Evolutionary conservation across 805 yeast species (phyloP).

Genomic region (Ogataea sp.): DNA sequence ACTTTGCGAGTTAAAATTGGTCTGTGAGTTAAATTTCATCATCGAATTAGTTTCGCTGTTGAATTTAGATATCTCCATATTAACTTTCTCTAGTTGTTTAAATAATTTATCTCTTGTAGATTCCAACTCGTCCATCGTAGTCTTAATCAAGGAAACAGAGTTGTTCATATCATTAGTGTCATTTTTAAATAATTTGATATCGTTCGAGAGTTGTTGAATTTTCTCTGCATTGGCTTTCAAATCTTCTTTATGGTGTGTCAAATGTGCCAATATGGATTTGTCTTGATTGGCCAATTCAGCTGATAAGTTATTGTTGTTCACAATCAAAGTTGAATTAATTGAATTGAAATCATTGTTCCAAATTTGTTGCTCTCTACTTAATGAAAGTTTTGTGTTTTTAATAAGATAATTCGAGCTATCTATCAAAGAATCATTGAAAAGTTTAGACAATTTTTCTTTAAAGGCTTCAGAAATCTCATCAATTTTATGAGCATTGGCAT

Average conservation of each 20-base stretch:
- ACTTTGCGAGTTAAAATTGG: neutral
- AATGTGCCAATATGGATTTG: neutral
- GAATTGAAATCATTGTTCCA: neutral
- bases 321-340: neutral
- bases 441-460: neutral
- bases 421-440: neutral
- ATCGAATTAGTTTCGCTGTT: neutral
- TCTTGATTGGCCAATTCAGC: neutral
- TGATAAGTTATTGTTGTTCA: neutral
- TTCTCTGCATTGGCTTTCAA: neutral
- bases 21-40: neutral
- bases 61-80: neutral
- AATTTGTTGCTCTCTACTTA: neutral
- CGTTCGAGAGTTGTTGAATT: neutral
- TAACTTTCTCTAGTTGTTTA: neutral
- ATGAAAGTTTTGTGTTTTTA: neutral
- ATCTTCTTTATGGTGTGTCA: neutral
- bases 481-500: neutral
- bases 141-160: neutral
- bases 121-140: neutral
- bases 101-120: neutral
- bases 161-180: neutral
- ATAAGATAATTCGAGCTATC: neutral
- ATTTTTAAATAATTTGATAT: neutral
- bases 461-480: conserved; percentile 1